phyloP scores from a whole-genome alignment of 2,329 filamentous ascomycete species.

The Ceratocystis cubensis region DNA sequence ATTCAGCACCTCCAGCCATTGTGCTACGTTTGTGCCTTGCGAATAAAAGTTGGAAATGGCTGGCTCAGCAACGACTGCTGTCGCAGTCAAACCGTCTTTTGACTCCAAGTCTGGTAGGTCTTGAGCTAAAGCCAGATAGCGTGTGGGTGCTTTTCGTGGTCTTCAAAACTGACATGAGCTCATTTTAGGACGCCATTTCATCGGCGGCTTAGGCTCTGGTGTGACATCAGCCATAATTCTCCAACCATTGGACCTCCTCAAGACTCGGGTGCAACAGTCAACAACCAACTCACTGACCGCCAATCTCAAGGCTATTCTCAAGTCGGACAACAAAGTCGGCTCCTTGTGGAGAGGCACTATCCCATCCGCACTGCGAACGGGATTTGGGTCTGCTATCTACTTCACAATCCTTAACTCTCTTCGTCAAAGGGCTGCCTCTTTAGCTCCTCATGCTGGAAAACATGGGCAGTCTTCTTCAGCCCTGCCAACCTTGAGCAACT shows the following conservation, averaged over 20 bases:
- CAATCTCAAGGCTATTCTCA: conserved; percentile 44
- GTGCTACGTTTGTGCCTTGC: background rate
- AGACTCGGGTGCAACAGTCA: conserved; percentile 89
- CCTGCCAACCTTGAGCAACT: conserved; percentile 69
- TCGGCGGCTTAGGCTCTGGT: conserved; percentile 77
- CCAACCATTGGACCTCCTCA: conserved; percentile 90
- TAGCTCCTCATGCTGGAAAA: conserved; percentile 21
- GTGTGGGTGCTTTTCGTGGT: background rate
- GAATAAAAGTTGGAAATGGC: background rate
- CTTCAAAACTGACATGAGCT: background rate
- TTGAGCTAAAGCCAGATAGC: background rate
- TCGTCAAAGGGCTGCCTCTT: conserved; percentile 32
- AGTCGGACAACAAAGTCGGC: conserved; percentile 50
- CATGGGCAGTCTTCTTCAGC: conserved; percentile 51
- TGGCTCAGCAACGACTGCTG: conserved; percentile 2
- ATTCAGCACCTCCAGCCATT: background rate
- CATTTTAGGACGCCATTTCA: conserved; percentile 63
- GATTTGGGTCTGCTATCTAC: conserved; percentile 85
- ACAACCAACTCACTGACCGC: conserved; percentile 54
- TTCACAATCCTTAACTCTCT: conserved; percentile 79
- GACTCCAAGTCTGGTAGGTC: conserved; percentile 20
- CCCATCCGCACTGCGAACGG: conserved; percentile 85
- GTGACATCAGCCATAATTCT: conserved; percentile 78
- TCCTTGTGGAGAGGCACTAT: conserved; percentile 86
- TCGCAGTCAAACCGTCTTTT: conserved; percentile 12